phyloP scores from a whole-genome alignment of 2,329 filamentous ascomycete species.

The Aspergillus sp. region DNA sequence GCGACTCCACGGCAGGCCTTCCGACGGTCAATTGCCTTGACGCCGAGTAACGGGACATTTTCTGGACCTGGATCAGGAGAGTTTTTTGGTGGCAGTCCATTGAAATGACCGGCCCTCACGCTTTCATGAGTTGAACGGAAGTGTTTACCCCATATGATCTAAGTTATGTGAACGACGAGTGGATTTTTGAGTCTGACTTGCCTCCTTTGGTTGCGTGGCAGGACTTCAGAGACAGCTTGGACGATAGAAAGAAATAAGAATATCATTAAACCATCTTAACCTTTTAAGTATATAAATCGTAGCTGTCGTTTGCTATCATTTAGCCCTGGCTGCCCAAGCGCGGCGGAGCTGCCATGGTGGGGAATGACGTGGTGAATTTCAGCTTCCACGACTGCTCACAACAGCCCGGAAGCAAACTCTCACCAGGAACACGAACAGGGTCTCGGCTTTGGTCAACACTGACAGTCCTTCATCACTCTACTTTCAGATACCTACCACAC shows the following conservation, averaged over 20 bases:
- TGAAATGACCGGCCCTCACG: constrained; percentile 34
- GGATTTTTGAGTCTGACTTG: constrained; percentile 1
- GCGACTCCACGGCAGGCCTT: constrained; percentile 49
- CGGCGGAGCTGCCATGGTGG: constrained; percentile 23
- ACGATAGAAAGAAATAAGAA: constrained; percentile 2
- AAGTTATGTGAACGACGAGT: constrained; percentile 1
- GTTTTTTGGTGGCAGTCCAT: constrained; percentile 45
- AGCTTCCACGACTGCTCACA: constrained; percentile 4
- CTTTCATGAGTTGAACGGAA: constrained; percentile 10
- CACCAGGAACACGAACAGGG: not conserved
- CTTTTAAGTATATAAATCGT: not conserved
- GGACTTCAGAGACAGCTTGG: constrained; percentile 1
- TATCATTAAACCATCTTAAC: constrained; percentile 5
- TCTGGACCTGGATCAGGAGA: constrained; percentile 41
- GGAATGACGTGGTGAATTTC: constrained; percentile 39
- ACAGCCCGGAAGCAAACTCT: not conserved
- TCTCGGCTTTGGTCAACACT: not conserved
- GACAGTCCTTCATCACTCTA: no score
- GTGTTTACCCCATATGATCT: not conserved
- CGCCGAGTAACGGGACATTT: constrained; percentile 49
- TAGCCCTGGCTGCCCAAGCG: not conserved
- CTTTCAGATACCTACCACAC: not conserved
- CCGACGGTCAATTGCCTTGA: constrained; percentile 47
- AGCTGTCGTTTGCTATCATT: not conserved
- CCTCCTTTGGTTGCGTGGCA: constrained; percentile 10